Conservation (phyloP, 1,284 basidiomycete species). For the Apiotrichum sp. region DNA sequence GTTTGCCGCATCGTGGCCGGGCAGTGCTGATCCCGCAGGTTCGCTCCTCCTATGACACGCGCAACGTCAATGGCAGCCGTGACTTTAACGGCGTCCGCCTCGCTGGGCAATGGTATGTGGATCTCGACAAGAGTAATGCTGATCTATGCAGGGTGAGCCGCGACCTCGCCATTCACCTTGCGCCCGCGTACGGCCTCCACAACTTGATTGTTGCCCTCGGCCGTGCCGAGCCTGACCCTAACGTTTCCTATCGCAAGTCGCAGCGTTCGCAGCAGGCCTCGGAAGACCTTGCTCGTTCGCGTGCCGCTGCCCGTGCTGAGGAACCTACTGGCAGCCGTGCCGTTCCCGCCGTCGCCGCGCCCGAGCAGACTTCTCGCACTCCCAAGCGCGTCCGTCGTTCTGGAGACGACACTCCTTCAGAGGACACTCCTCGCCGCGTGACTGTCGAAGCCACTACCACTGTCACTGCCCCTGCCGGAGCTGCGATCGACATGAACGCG, state of each 20-base stretch:
- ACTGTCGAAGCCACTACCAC: constrained; percentile 43
- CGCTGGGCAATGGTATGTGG: constrained; percentile 64
- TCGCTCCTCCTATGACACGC: constrained; percentile 62
- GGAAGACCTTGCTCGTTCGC: constrained; percentile 30
- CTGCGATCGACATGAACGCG: constrained; percentile 35
- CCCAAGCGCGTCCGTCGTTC: constrained; percentile 34
- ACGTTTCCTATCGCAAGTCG: constrained; percentile 63
- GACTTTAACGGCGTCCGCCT: constrained; percentile 60
- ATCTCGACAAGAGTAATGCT: neutral
- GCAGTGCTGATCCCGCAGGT: constrained; percentile 7
- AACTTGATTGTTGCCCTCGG: constrained; percentile 54
- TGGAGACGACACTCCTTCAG: constrained; percentile 3
- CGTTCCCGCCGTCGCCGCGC: constrained; percentile 7
- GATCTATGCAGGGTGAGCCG: constrained; percentile 59
- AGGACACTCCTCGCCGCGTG: constrained; percentile 23
- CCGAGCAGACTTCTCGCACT: constrained; percentile 24
- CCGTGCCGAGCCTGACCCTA: constrained; percentile 69
- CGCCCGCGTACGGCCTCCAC: constrained; percentile 55
- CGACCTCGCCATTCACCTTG: constrained; percentile 57
- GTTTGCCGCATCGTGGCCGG: too few relatives aligned
- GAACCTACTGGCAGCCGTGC: constrained; percentile 4
- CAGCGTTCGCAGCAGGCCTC: constrained; percentile 45
- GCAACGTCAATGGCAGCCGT: constrained; percentile 71
- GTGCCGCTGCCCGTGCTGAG: neutral
- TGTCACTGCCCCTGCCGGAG: constrained; percentile 34